Percentiles rank a stretch among this genome's conserved stretches.
phyloP scores from a whole-genome alignment of 1,284 basidiomycete genomes.

The Lignosus rhinocerotis region DNA sequence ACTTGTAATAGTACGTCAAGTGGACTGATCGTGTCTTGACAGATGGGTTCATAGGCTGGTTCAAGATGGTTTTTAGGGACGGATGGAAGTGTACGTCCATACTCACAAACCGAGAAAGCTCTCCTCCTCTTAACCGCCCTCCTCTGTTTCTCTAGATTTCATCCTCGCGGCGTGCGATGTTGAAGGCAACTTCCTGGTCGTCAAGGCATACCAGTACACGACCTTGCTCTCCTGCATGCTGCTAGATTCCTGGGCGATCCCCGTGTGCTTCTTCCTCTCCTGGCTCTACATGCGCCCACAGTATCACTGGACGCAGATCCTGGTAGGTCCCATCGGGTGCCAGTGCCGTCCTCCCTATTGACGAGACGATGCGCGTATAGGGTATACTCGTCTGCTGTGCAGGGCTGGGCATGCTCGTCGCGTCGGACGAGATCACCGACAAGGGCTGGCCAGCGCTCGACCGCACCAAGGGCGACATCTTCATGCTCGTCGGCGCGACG shows the following conservation, averaged over 20 bases:
- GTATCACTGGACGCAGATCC: conserved; percentile 81
- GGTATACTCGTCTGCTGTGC: conserved; percentile 74
- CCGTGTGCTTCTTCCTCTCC: conserved; percentile 78
- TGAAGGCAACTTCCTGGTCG: conserved; percentile 82
- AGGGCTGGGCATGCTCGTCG: conserved; percentile 77
- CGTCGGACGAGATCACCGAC: conserved; percentile 67
- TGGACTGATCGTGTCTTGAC: not conserved
- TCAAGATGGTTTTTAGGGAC: conserved; percentile 65
- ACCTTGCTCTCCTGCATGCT: conserved; percentile 85
- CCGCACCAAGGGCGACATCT: conserved; percentile 78
- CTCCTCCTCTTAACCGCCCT: not conserved
- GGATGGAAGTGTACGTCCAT: conserved; percentile 78
- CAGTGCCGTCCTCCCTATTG: not conserved
- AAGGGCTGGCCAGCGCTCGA: conserved; percentile 68
- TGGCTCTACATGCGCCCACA: conserved; percentile 79
- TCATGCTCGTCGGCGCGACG: conserved; percentile 84
- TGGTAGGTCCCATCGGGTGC: conserved; percentile 44
- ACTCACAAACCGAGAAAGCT: not conserved
- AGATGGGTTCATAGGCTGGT: conserved; percentile 83
- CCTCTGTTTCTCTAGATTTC: conserved; percentile 51
- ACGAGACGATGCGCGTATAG: conserved; percentile 33
- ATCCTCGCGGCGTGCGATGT: conserved; percentile 80
- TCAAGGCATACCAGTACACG: conserved; percentile 87
- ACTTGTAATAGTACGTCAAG: not conserved
- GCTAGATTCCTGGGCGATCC: conserved; percentile 87